These are phyloP conservation scores for Salicornia ramosissima DNA, from an alignment of 148 eudicot genomes.

Conservation along the genomic window DNA sequence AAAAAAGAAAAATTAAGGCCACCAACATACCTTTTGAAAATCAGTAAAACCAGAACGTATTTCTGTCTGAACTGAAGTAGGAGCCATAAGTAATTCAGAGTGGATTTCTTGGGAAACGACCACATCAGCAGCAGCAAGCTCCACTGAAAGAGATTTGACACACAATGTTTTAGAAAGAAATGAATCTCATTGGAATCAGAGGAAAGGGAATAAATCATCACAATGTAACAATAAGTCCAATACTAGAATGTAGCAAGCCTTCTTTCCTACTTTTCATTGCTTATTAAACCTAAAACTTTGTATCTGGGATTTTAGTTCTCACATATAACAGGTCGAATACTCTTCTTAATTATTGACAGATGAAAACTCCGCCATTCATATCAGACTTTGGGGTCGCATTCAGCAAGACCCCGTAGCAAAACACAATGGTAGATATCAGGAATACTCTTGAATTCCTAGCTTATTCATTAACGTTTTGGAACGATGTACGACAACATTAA, in stretches of 20 bases:
- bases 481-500: too few species aligned
- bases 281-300: too few species aligned
- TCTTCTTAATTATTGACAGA: too few species aligned
- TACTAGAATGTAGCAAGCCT: neutral
- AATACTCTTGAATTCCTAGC: too few species aligned
- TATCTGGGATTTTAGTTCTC: too few species aligned
- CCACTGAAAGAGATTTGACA: slow-evolving; percentile 37
- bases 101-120: slow-evolving; percentile 31
- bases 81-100: slow-evolving; percentile 21
- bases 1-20: neutral
- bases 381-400: too few species aligned
- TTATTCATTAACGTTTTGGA: too few species aligned
- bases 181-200: neutral
- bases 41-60: slow-evolving; percentile 29
- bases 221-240: neutral
- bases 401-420: too few species aligned
- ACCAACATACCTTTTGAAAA: slow-evolving; percentile 43
- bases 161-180: slow-evolving; percentile 18
- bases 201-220: neutral
- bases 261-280: too few species aligned
- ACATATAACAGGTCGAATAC: too few species aligned
- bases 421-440: too few species aligned
- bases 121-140: slow-evolving; percentile 23
- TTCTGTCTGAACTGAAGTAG: slow-evolving; percentile 36
- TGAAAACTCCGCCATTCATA: too few species aligned